phyloP scores from a whole-genome alignment of 441 rosid species.

The Erodium chrysanthum region DNA sequence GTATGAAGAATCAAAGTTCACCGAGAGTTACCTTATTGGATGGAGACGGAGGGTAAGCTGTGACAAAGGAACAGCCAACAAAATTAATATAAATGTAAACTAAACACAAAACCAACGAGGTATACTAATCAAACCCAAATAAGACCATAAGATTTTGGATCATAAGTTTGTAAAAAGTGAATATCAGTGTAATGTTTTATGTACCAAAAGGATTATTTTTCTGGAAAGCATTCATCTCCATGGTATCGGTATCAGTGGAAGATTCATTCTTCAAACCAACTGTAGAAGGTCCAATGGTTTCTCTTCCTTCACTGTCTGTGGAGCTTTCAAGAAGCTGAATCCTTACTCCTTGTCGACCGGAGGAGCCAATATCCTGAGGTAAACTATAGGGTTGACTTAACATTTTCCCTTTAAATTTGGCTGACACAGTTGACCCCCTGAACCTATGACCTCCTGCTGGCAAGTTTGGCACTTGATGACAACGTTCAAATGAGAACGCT shows the following conservation, averaged over 20 bases:
- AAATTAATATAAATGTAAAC: conserved; percentile 8
- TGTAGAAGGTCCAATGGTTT: conserved; percentile 21
- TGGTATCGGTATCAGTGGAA: conserved; percentile 57
- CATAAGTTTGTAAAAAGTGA: too few relatives aligned
- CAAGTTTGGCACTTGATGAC: too few relatives aligned
- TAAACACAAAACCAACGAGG: too few relatives aligned
- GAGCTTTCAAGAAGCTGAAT: conserved; percentile 50
- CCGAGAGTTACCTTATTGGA: conserved; percentile 38
- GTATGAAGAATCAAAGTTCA: background rate
- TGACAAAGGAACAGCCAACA: conserved; percentile 23
- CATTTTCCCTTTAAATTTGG: conserved; percentile 39
- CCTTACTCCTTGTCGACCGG: conserved; percentile 30
- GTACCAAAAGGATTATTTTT: conserved; percentile 40
- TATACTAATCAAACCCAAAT: background rate
- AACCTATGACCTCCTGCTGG: conserved; percentile 7
- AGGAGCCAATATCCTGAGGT: conserved; percentile 34
- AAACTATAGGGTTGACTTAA: conserved; percentile 32
- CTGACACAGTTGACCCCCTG: conserved; percentile 26
- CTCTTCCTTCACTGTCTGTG: conserved; percentile 35
- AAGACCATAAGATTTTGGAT: background rate
- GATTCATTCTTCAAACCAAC: conserved; percentile 39
- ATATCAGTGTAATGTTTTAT: background rate
- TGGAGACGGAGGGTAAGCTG: conserved; percentile 43
- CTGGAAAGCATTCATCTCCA: conserved; percentile 47
- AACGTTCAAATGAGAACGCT: too few relatives aligned